Evolutionary conservation across 352 stramenopile species (phyloP).

Genomic region (Phytopythium mirpurense): DNA sequence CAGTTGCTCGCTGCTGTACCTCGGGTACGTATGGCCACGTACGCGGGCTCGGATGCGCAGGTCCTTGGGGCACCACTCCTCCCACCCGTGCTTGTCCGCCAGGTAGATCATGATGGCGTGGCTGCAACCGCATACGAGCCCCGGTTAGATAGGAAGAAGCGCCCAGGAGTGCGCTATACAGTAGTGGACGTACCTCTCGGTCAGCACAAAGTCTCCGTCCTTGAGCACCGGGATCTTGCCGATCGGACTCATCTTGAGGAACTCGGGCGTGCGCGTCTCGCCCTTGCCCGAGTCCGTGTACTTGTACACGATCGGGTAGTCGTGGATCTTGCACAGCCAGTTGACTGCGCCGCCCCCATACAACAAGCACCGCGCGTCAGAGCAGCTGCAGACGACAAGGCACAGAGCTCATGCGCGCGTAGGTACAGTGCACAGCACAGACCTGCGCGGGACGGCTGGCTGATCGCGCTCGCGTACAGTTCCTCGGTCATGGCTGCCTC

Average conservation of each 20-base stretch:
- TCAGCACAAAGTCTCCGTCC: constrained; percentile 62
- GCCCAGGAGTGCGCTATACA: no score
- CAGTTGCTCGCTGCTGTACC: no score
- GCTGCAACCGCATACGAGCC: constrained; percentile 11
- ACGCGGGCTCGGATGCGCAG: constrained; percentile 57
- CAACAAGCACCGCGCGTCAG: background rate
- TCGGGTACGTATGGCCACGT: no score
- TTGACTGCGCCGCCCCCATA: constrained; percentile 21
- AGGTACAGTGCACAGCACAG: no score
- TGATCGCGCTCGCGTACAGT: constrained; percentile 54
- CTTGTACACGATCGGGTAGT: constrained; percentile 57
- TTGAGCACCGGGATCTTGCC: constrained; percentile 68
- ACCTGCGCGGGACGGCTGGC: constrained; percentile 61
- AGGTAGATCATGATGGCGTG: constrained; percentile 77
- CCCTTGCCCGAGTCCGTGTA: constrained; percentile 46
- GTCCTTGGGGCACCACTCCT: constrained; percentile 53
- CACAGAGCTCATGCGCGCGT: no score
- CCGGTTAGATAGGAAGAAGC: background rate
- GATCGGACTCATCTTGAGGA: constrained; percentile 51
- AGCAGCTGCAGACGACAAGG: background rate
- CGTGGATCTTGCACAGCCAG: constrained; percentile 70
- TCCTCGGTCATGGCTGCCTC: constrained; percentile 30
- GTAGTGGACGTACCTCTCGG: no score
- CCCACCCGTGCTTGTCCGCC: constrained; percentile 61
- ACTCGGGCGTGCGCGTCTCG: constrained; percentile 41